Percentiles rank a stretch among this genome's conserved stretches.
Evolutionary conservation across 2,329 filamentous ascomycete species (phyloP).

Genomic region (Clarireedia homoeocarpa): DNA sequence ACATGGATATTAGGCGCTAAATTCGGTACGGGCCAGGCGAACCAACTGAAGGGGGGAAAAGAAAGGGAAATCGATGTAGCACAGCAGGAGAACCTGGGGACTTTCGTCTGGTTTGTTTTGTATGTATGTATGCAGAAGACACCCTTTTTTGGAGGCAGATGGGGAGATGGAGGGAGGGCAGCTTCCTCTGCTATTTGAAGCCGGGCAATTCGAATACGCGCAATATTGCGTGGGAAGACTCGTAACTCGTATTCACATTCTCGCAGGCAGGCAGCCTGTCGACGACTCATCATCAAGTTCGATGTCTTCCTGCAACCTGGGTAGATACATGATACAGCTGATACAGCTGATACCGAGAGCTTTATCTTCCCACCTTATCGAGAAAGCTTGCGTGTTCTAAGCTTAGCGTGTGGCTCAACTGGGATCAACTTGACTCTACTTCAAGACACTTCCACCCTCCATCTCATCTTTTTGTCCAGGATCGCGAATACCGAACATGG

Average conservation of each 20-base stretch:
- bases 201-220: too few species aligned
- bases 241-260: too few species aligned
- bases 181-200: too few species aligned
- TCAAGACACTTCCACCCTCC: slow-evolving; percentile 2
- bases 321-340: too few species aligned
- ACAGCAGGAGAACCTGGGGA: too few species aligned
- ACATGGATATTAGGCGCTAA: not conserved
- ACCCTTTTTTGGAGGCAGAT: too few species aligned
- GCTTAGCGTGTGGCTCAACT: slow-evolving; percentile 6
- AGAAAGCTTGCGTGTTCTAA: not conserved
- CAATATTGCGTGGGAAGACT: too few species aligned
- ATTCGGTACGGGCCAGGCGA: slow-evolving; percentile 1
- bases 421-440: too few species aligned
- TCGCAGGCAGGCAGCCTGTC: too few species aligned
- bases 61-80: not conserved
- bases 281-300: too few species aligned
- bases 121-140: not conserved
- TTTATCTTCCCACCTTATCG: not conserved
- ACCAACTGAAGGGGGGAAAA: not conserved
- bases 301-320: too few species aligned
- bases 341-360: not conserved
- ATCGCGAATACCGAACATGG: slow-evolving; percentile 6
- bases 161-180: too few species aligned
- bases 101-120: not conserved
- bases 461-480: not conserved